These are phyloP conservation scores for Azolla pinnata DNA, from an alignment of 75 land plant species.

Conservation along the genomic window DNA sequence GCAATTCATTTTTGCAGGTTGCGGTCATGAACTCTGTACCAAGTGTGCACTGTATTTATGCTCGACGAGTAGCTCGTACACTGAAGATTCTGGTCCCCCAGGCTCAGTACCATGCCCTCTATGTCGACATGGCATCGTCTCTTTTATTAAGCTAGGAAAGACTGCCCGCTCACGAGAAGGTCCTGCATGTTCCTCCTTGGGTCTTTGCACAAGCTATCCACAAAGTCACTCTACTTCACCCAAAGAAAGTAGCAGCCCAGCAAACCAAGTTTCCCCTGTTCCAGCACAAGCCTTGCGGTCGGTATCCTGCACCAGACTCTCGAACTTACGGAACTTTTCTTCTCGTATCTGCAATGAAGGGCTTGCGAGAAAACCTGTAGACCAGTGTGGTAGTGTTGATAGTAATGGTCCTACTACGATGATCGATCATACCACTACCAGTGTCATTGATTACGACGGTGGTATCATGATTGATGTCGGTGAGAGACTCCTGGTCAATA, in stretches of 20 bases:
- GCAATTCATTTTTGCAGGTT: constrained; percentile 50
- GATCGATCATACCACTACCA: too few relatives aligned
- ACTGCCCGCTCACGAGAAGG: constrained; percentile 28
- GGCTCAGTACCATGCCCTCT: constrained; percentile 79
- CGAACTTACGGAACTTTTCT: constrained; percentile 40
- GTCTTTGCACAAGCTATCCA: constrained; percentile 54
- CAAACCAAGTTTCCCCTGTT: constrained; percentile 29
- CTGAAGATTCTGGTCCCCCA: constrained; percentile 37
- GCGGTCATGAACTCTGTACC: constrained; percentile 62
- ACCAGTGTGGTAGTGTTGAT: too few relatives aligned
- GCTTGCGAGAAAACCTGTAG: neutral
- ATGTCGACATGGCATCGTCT: constrained; percentile 59
- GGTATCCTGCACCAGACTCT: constrained; percentile 64
- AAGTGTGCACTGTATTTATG: constrained; percentile 77
- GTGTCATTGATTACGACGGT: too few relatives aligned
- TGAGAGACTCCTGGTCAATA: too few relatives aligned
- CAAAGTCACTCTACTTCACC: constrained; percentile 7
- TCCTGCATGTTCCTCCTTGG: constrained; percentile 40
- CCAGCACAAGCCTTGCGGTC: constrained; percentile 52
- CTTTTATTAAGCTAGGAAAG: constrained; percentile 39
- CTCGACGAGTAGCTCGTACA: constrained; percentile 46
- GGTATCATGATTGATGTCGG: too few relatives aligned
- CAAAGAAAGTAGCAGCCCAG: constrained; percentile 7
- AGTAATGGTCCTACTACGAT: too few relatives aligned
- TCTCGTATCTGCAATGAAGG: constrained; percentile 48